Conservation (phyloP, 495 filamentous ascomycete species). For the Aspergillus saccharolyticus region DNA sequence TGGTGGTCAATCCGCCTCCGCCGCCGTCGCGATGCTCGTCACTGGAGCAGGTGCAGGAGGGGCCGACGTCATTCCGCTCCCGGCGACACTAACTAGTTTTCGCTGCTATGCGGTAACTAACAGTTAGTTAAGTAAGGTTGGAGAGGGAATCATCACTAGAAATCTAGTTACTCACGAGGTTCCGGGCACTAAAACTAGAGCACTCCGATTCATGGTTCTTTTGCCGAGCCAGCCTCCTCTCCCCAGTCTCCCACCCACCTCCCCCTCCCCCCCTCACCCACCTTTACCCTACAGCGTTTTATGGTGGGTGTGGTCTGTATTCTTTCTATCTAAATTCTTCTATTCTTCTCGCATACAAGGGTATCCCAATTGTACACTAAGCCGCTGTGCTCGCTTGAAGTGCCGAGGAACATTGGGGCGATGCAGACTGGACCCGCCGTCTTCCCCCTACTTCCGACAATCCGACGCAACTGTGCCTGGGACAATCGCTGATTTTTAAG, state of each 20-base stretch:
- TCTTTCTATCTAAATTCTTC: background rate
- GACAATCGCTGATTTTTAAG: conserved; percentile 21
- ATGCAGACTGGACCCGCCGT: conserved; percentile 23
- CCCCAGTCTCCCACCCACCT: background rate
- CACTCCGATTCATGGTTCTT: background rate
- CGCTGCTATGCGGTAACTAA: too few species aligned
- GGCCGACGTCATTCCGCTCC: conserved; percentile 33
- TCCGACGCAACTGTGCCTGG: conserved; percentile 20
- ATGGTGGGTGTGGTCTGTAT: background rate
- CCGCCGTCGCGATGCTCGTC: background rate
- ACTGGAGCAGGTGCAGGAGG: background rate
- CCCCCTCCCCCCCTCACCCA: background rate
- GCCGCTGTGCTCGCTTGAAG: conserved; percentile 7
- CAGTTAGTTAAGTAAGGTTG: background rate
- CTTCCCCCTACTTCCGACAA: conserved; percentile 18
- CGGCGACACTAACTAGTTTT: background rate
- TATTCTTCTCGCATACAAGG: conserved; percentile 1
- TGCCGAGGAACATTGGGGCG: conserved; percentile 18
- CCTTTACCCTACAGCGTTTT: background rate
- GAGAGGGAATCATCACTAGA: background rate
- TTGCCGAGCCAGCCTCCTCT: background rate
- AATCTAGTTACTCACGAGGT: background rate
- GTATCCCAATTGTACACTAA: conserved; percentile 5
- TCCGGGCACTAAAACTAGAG: background rate
- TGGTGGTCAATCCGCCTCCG: background rate